phyloP scores from a whole-genome alignment of 768 basidiomycete species.

The Megacollybia marginata region DNA sequence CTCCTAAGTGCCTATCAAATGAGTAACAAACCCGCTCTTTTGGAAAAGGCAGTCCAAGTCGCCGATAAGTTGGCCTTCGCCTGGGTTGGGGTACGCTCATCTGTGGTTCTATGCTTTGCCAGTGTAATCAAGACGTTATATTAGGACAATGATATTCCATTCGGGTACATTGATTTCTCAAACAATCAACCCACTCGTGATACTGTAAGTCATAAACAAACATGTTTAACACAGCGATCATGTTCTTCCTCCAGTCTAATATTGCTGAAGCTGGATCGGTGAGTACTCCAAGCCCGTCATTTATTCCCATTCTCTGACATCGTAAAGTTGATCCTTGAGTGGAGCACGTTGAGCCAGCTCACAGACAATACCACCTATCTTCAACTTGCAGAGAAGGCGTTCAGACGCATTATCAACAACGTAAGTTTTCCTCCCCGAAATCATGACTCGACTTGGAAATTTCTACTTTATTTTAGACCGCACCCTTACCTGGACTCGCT shows the following conservation, averaged over 20 bases:
- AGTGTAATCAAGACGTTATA: neutral
- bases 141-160: conserved; percentile 9
- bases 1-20: conserved; percentile 44
- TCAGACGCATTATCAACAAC: conserved; percentile 37
- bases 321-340: conserved; percentile 39
- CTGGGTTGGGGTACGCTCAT: conserved; percentile 24
- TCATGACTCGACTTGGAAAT: neutral
- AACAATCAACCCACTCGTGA: conserved; percentile 27
- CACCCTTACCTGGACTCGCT: conserved; percentile 35
- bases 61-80: conserved; percentile 36
- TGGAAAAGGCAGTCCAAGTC: conserved; percentile 40
- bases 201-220: neutral
- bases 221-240: too few species aligned
- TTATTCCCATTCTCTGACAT: conserved; percentile 18
- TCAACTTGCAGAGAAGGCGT: conserved; percentile 35
- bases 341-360: conserved; percentile 35
- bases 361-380: conserved; percentile 45
- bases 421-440: conserved; percentile 2
- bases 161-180: conserved; percentile 11
- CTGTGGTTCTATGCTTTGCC: neutral
- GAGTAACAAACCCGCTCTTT: conserved; percentile 29
- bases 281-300: neutral
- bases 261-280: conserved; percentile 22
- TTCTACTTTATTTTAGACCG: conserved; percentile 17
- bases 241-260: conserved; percentile 6